Evolutionary conservation across 2,329 filamentous ascomycete genomes (phyloP), one percentile per base, ranked within the genome.

Genomic region (Claviceps sp.): DNA sequence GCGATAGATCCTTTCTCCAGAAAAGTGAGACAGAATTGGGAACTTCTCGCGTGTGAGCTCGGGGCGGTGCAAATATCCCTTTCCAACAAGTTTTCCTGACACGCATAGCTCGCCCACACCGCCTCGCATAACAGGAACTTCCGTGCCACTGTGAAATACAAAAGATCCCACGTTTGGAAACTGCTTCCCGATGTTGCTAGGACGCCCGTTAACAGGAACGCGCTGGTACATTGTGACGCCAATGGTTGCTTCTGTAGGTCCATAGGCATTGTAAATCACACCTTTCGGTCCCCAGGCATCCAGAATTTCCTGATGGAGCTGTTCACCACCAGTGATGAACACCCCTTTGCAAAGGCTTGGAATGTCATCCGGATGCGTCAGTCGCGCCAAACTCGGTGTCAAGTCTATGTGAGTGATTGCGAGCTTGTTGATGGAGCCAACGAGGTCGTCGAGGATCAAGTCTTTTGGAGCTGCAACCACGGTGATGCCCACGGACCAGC

Each of bases 321-420:
- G 82, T 64, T 96, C 90, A 2, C 90, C 90, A 7, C 91, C 90
- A 0, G 90, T 95, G 57, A 96, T 95, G 63, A 96, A 96, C 0
- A 95, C 86, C 2, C 91, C 89, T 46, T 77, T 77, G 57, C 85
- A 88, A 1, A 96, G 71, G 29, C 77, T 84, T 1, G 90, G 89
- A 0, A 91, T 86, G 44, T 94, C 85, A 36, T 86, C 76, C 0
- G 90, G 91, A 53, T 84, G 82, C 1, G 93, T 68, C 9, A 95
- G 71, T 5, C 86, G 78, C 2, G 90, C 90, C 16, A 96, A 71
- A 63, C 88, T 95, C 0, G 90, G 91, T 0, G 90, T 96, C 2
- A 96, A 72, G 64, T 96, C 90, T 51, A 96, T 88, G 61, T 96
- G 90, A 0, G 90, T 95, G 55, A 96, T 91, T 8, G 73, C 68